Evolutionary conservation across 495 filamentous ascomycete species (phyloP), one percentile per base, ranked within the genome.

Genomic region (Aeminium ludgeri): DNA sequence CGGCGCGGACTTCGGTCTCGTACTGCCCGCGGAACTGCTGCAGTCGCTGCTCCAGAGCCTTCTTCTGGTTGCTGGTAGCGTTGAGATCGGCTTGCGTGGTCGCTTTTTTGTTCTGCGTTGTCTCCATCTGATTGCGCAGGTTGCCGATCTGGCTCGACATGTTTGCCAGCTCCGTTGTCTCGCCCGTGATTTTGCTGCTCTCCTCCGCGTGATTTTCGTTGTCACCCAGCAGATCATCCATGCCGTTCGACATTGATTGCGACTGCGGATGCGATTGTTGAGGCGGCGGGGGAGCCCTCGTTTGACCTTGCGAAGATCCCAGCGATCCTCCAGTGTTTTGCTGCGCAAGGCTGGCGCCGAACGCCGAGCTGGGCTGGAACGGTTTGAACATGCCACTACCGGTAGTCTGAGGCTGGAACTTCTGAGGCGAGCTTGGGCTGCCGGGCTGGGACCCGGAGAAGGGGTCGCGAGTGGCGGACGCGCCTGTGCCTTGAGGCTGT

Each of bases 141-240:
- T 76, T 82, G 5, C 84, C 77, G 42, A 97, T 80, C 57, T 96
- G 87, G 57, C 93, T 96, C 5, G 86, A 94, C 40, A 97, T 61
- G 53, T 97, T 97, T 20, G 86, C 89, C n/a, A 96, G 67, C 53
- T 97, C 89, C 1, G 80, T 77, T 3, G 85, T 89, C 58, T 97
- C 89, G 43, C 74, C 76, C 0, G 76, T 86, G 34, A 96, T 61
- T 53, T 79, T 87, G 55, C 80, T 91, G 55, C 74, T 85, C 36
- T 86, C 72, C 55, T 94, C 86, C 2, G 83, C 82, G 38, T 45
- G 42, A 3, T 42, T 31, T 44, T 96, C 89, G 41, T 79, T 80
- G 46, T 94, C 89, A 16, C 91, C 89, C 8, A 96, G 72, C n/a
- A 97, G 68, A 61, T 96, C 91, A 50, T 96, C 86, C 45, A 80